Base-by-base conservation (phyloP, 1,284 basidiomycete genomes). In the Cystobasidium pallidum region DNA sequence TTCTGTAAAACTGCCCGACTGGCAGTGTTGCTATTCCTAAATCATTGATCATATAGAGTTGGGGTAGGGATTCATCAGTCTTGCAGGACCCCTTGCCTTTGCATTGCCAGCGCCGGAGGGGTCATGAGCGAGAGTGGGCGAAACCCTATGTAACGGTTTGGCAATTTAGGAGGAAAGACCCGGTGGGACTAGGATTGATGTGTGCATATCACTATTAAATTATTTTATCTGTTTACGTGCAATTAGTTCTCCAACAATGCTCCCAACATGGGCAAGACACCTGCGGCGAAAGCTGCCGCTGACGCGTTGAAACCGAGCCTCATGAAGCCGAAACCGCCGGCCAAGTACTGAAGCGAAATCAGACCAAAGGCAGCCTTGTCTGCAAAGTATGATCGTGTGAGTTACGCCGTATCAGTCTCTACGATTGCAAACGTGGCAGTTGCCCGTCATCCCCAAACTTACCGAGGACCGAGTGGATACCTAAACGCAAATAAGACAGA, bases 381-480 rank as follows among this genome's bases (percentile, higher is more conserved):
- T 71, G 67, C 47, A 7, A n/a, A 17, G 26, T 11, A 41, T n/a
- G n/a, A n/a, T n/a, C 24, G 39, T n/a, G 34, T 61, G 43, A 17
- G 11, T n/a, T n/a, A n/a, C n/a, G n/a, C n/a, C n/a, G n/a, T n/a
- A n/a, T n/a, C n/a, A n/a, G n/a, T n/a, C n/a, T n/a, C n/a, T n/a
- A n/a, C n/a, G n/a, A n/a, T n/a, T n/a, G n/a, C n/a, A 43, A 41
- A 15, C 7, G 15, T 7, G 39, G 39, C 7, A 41, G 39, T 41
- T 34, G 67, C 6, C 43, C 17, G 34, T 39, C 17, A 52, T 19
- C 7, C 36, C 15, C 11, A 21, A 24, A 59, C 66, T 43, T 30
- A 64, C 68, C 68, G 34, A 71, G 59, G 21, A 71, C 68, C 11
- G 68, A 71, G 52, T 59, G 34, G 41, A 71, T 71, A 32, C 67